Base-by-base conservation (phyloP, 2,329 filamentous ascomycete species). In the Paradendryphiella salina region DNA sequence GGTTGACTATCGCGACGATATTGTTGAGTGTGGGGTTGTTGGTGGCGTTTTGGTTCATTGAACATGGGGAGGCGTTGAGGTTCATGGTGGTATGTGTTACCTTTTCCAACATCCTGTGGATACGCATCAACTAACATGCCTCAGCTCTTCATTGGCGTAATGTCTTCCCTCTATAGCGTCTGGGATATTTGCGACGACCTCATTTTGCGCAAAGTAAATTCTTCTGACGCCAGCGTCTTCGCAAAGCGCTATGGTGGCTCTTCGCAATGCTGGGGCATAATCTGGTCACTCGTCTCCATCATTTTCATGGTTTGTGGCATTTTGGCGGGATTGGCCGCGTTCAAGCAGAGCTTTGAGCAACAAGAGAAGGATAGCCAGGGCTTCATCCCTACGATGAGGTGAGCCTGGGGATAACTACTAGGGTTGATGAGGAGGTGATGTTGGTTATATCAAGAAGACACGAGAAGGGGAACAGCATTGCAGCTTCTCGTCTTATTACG, bases 161-260 rank as follows among this genome's bases (percentile, higher is more conserved):
- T 92, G 88, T 88, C 84, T 5, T 86, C 84, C 1, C 80, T 92
- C 1, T 92, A 92, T 72, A 89, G 85, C 58, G 87, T 89, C 4
- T 92, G 88, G 88, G 88, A 92, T 76, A 92, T 92, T 60, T 91
- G 87, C 72, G 88, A 93, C 66, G 88, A 93, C 61, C 77, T 92
- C 26, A 90, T 93, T 59, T 76, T 91, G 4, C 82, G 88, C 51
- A 92, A 91, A 74, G 87, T 92, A 43, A 91, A 92, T 71, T 84
- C 81, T 17, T 90, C 87, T 4, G 88, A 93, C 66, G 88, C 88
- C 5, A 89, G 85, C 60, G 86, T 90, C 23, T 92, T 92, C 62
- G 88, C 88, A 6, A 80, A 89, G 73, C 80, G 84, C 17, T 92
- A 92, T 61, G 88, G 88, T 9, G 88, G 88, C 29, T 90, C 87